Evolutionary conservation across 1,139 yeast species (phyloP).

Genomic region (Suhomyces terraborum): DNA sequence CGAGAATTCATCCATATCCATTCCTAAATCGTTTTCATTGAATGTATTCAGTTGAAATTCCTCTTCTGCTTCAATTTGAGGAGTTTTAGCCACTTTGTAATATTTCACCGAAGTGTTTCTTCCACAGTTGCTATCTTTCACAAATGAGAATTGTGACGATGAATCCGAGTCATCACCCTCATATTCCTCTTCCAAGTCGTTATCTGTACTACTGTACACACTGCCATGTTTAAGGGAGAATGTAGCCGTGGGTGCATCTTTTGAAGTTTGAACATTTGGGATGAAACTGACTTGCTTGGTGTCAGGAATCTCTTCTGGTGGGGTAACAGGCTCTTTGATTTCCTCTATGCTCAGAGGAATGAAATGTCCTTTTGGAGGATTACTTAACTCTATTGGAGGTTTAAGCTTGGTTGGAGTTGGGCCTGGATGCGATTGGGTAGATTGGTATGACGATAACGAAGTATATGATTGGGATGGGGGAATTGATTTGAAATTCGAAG

Average conservation of each 20-base stretch:
- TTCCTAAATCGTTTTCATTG: slow-evolving; percentile 34
- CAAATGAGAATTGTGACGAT: slow-evolving; percentile 60
- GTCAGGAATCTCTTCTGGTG: slow-evolving; percentile 10
- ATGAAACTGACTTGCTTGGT: slow-evolving; percentile 22
- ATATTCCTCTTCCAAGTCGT: slow-evolving; percentile 21
- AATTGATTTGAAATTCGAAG: slow-evolving; percentile 3
- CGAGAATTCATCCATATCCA: slow-evolving; percentile 36
- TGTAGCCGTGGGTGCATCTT: background rate
- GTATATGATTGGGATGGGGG: slow-evolving; percentile 13
- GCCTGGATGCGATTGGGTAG: slow-evolving; percentile 8
- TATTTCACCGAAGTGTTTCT: slow-evolving; percentile 65
- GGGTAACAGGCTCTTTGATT: background rate
- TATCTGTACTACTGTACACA: slow-evolving; percentile 6
- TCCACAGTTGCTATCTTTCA: slow-evolving; percentile 55
- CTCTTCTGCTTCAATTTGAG: slow-evolving; percentile 18
- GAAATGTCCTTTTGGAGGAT: background rate
- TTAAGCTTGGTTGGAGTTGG: slow-evolving; percentile 9
- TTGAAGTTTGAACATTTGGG: background rate
- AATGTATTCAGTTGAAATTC: slow-evolving; percentile 23
- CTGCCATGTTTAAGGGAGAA: slow-evolving; percentile 5
- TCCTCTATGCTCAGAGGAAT: slow-evolving; percentile 5
- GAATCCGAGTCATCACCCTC: slow-evolving; percentile 30
- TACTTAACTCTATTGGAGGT: slow-evolving; percentile 10
- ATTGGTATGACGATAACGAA: slow-evolving; percentile 13
- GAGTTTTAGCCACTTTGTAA: slow-evolving; percentile 43